Base-by-base conservation (phyloP, 257 asterid species). In the Petrea volubilis region DNA sequence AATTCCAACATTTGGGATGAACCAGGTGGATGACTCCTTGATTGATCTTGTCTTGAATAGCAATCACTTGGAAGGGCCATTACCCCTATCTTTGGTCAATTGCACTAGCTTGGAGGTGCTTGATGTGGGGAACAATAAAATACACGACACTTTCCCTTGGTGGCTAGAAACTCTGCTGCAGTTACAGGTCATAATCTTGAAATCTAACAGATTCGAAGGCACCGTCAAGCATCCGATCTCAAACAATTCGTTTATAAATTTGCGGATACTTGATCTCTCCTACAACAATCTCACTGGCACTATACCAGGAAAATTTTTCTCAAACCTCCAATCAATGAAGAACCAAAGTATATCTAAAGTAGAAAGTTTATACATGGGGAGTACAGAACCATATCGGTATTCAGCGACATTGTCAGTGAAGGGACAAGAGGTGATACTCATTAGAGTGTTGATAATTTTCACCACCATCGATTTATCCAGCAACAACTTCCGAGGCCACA, bases 381-480 rank as follows among this genome's bases (percentile, higher is more conserved):
- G 14, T 55, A 4, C 7, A 44, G n/a, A n/a, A n/a, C n/a, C 1
- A 0, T 62, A 62, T 62, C 21, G 4, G 23, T 62, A 40, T 41
- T 62, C 68, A 0, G 68, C 41, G 38, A 62, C 50, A 40, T 62
- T 62, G 14, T 62, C 55, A 12, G 68, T 62, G 55, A 62, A 62
- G 40, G 68, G 68, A 63, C 24, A 4, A 43, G 14, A 23, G 0
- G 68, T 41, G 55, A 23, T 1, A 14, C n/a, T 63, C 68, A 24
- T 0, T 13, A 63, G 25, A 62, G 68, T 41, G 56, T 41, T 63
- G 24, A 24, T 14, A 6, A 25, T 24, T 40, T 63, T 63, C 55
- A 63, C 56, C 55, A 63, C 40, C 68, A 24, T 63, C 25, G 68
- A 62, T n/a, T 62, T 62, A 41, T 62, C 68, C 36, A 41, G 36